Conservation (phyloP, 768 basidiomycete genomes). For the Mycena albidolilacea region DNA sequence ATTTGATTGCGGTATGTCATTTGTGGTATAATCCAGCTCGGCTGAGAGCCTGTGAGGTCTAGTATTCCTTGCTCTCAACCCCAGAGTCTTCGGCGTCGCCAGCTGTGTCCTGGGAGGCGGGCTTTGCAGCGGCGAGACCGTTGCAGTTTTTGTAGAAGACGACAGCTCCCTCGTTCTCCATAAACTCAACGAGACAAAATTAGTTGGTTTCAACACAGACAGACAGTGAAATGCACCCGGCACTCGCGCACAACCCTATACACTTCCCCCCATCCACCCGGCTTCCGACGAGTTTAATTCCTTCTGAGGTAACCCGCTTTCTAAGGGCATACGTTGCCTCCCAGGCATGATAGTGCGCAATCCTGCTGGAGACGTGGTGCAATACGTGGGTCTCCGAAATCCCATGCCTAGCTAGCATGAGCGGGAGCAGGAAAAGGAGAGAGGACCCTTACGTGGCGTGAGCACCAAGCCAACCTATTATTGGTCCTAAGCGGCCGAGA, state of each 20-base stretch:
- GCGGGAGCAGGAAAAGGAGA: no score
- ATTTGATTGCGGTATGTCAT: no score
- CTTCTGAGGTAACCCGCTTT: constrained; percentile 59
- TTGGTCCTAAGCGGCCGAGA: constrained; percentile 63
- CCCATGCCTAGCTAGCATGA: constrained; percentile 54
- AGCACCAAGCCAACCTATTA: constrained; percentile 70
- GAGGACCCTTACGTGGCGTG: constrained; percentile 50
- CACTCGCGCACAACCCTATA: constrained; percentile 61
- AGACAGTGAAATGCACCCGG: constrained; percentile 19
- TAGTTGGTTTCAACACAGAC: no score
- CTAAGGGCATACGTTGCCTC: constrained; percentile 75
- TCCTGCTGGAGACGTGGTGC: constrained; percentile 76
- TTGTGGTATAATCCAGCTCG: no score
- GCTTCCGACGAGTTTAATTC: constrained; percentile 60
- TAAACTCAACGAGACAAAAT: constrained; percentile 53
- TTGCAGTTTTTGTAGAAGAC: constrained; percentile 70
- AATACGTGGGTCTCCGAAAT: constrained; percentile 74
- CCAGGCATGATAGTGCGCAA: constrained; percentile 78
- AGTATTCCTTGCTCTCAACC: constrained; percentile 59
- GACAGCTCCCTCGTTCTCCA: constrained; percentile 74
- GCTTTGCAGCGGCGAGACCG: constrained; percentile 63
- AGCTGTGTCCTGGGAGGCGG: constrained; percentile 55
- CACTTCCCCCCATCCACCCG: constrained; percentile 63
- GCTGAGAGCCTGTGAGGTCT: no score
- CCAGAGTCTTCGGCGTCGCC: constrained; percentile 69